Percentiles rank a stretch among this genome's conserved stretches.
These are phyloP conservation scores for Cenchrus purpureus DNA, from an alignment of 176 grass and related monocot species.

Conservation along the genomic window DNA sequence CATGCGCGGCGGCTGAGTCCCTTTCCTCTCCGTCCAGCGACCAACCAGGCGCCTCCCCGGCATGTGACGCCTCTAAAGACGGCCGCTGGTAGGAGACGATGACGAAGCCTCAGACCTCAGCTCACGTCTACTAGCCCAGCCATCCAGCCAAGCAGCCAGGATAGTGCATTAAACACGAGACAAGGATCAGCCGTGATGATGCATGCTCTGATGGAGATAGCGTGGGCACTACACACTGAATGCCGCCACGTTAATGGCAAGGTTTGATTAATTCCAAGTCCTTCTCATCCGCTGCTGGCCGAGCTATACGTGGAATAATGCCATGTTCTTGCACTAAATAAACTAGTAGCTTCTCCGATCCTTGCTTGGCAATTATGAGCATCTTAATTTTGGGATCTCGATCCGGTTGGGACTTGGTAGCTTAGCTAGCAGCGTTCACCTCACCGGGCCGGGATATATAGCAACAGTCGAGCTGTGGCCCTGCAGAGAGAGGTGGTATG, in stretches of 20 bases:
- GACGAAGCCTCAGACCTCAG: not conserved
- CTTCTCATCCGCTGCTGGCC: too few relatives aligned
- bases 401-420: not conserved
- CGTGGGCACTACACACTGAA: not conserved
- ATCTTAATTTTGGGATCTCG: slow-evolving; percentile 35
- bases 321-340: slow-evolving; percentile 25
- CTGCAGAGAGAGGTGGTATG: not conserved
- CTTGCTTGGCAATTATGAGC: slow-evolving; percentile 15
- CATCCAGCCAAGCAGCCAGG: not conserved
- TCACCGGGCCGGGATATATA: not conserved
- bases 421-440: not conserved
- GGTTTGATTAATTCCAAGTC: too few relatives aligned
- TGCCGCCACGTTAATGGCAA: not conserved
- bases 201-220: not conserved
- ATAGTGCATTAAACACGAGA: not conserved
- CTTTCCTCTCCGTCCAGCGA: not conserved
- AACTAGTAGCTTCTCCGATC: not conserved
- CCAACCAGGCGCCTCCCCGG: slow-evolving; percentile 26
- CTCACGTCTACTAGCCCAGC: not conserved
- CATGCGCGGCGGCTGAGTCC: slow-evolving; percentile 14
- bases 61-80: slow-evolving; percentile 41
- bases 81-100: not conserved
- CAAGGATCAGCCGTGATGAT: not conserved
- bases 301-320: too few relatives aligned
- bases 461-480: slow-evolving; percentile 8